Base-by-base conservation (phyloP, 441 rosid genomes). In the Erodium trifolium region DNA sequence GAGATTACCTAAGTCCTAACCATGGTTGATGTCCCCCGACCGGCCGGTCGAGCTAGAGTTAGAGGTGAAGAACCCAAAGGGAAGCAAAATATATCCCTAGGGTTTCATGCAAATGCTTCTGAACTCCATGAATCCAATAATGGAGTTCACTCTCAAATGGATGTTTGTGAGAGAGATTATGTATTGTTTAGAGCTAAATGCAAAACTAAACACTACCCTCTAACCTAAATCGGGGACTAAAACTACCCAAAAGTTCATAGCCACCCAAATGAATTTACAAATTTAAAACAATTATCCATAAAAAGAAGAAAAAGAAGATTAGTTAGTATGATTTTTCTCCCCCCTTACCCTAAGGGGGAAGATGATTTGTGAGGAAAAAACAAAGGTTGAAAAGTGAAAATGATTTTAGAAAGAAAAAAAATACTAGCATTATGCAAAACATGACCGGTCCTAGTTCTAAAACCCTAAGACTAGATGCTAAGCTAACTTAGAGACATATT, bases 1-100 rank as follows among this genome's bases (percentile, higher is more conserved):
- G 43, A 65, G 47, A 59, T 74, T 35, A 84, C 87, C 92, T 79
- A 84, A 73, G 90, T 83, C 95, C 92, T 88, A 92, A 92, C 98
- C 98, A 90, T 92, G 96, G 98, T 85, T 76, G 91, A 10, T n/a
- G 27, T 23, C 16, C 4, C 14, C 55, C 55, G 55, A 12, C 55
- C 16, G 55, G 12, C 55, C 16, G 55, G 55, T 49, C 16, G 55
- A 49, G 55, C 14, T 72, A 75, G 84, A 71, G 81, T 80, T 76
- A 82, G 81, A 71, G 73, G 72, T 81, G 83, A 82, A 82, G 82
- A 88, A 85, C 45, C 87, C 86, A 82, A 73, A 74, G 86, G 91
- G 88, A 88, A 82, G 80, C 91, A 79, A 92, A 92, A 92, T 88
- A 92, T 87, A 73, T 87, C 96, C 98, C 86, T 18, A 63, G 83